A percentile compares a stretch with the other conserved stretches of the same genome.
Conservation (phyloP, 2,329 filamentous ascomycete genomes). For the Cladophialophora exuberans region DNA sequence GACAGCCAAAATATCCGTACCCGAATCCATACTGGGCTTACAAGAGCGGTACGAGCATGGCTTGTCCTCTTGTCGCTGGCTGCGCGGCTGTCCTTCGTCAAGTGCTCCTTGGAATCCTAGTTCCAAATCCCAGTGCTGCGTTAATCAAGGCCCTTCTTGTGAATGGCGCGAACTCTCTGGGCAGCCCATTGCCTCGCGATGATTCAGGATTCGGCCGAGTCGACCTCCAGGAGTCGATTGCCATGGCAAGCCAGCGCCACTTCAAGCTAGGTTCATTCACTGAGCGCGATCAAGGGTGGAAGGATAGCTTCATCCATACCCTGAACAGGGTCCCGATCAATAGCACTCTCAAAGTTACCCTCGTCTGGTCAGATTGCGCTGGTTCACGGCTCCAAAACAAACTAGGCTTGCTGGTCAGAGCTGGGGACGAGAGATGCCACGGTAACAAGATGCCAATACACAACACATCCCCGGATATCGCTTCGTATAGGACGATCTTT, state of each 20-base stretch:
- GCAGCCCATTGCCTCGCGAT: constrained; percentile 29
- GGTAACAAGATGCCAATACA: constrained; percentile 32
- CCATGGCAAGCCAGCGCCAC: constrained; percentile 15
- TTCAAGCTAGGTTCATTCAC: constrained; percentile 12
- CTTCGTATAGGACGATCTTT: not conserved
- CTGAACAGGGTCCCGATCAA: not conserved
- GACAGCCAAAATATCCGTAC: constrained; percentile 6
- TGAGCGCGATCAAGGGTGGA: constrained; percentile 11
- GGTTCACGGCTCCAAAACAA: constrained; percentile 30
- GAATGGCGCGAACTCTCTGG: constrained; percentile 32
- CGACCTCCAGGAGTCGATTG: not conserved
- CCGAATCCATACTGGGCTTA: constrained; percentile 28
- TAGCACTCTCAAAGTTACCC: not conserved
- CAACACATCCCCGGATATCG: not conserved
- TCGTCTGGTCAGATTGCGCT: constrained; percentile 3
- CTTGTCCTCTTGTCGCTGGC: constrained; percentile 34
- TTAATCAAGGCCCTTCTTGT: constrained; percentile 36
- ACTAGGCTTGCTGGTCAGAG: constrained; percentile 28
- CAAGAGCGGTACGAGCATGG: constrained; percentile 34
- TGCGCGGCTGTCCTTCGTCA: constrained; percentile 32
- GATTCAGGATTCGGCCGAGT: constrained; percentile 33
- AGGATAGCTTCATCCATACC: constrained; percentile 30
- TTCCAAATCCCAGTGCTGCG: constrained; percentile 30
- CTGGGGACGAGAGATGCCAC: constrained; percentile 24
- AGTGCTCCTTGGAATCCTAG: constrained; percentile 5